These are phyloP conservation scores for Penicillium egyptiacum DNA, from an alignment of 495 filamentous ascomycete species.

Conservation along the genomic window DNA sequence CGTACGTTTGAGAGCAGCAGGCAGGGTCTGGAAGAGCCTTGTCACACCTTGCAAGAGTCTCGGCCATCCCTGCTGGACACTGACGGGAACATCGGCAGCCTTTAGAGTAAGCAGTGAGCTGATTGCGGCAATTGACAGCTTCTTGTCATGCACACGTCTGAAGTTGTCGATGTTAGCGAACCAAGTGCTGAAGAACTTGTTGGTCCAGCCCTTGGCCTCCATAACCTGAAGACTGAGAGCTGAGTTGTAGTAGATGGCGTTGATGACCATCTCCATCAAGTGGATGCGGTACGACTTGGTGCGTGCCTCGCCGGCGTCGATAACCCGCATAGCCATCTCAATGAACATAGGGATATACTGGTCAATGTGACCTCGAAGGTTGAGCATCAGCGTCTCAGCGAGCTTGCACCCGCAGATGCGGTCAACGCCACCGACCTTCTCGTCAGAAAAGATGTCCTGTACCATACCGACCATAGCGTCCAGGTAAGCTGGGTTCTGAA, in stretches of 20 bases:
- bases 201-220: conserved; percentile 93
- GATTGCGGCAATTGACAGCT: conserved; percentile 92
- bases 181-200: conserved; percentile 98
- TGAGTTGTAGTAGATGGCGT: conserved; percentile 96
- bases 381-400: conserved; percentile 94
- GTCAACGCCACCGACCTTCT: conserved; percentile 91
- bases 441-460: conserved; percentile 70
- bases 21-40: conserved; percentile 85
- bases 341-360: conserved; percentile 83
- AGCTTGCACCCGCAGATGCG: conserved; percentile 99
- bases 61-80: conserved; percentile 96
- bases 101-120: conserved; percentile 74
- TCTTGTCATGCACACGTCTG: conserved; percentile 95
- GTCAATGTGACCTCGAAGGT: conserved; percentile 87
- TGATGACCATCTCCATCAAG: conserved; percentile 99
- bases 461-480: conserved; percentile 85
- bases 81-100: conserved; percentile 74
- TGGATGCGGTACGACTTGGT: conserved; percentile 89
- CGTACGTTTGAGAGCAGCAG: conserved; percentile 79
- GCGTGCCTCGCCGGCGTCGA: conserved; percentile 68
- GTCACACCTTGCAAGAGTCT: conserved; percentile 88
- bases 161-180: conserved; percentile 95
- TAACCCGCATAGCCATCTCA: conserved; percentile 79
- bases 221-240: conserved; percentile 76
- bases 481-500: conserved; percentile 81